Percentiles rank a stretch among this genome's conserved stretches.
phyloP scores from a whole-genome alignment of 495 filamentous ascomycete genomes.

The Penicillium coprophilum region DNA sequence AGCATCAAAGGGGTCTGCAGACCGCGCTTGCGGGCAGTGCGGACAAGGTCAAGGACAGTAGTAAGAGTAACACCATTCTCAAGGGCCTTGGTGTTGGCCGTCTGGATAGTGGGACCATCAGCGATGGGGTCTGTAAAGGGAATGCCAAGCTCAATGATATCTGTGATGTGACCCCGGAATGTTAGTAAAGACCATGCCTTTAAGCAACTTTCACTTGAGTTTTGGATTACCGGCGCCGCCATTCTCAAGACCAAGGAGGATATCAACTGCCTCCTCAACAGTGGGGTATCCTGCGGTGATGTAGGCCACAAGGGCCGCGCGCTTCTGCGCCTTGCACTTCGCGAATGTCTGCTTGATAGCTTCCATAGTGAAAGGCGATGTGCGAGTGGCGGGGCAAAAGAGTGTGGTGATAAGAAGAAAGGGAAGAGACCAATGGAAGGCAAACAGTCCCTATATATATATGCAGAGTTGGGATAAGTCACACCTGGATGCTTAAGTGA shows the following conservation, averaged over 20 bases:
- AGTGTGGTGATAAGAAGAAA: slow-evolving; percentile 14
- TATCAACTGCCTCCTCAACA: slow-evolving; percentile 74
- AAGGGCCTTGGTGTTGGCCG: slow-evolving; percentile 83
- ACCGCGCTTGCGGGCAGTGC: slow-evolving; percentile 70
- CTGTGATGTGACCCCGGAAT: background rate
- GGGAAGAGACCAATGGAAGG: slow-evolving; percentile 6
- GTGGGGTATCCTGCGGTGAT: slow-evolving; percentile 93
- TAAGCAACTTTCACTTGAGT: slow-evolving; percentile 4
- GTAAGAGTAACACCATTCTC: slow-evolving; percentile 82
- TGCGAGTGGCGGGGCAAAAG: slow-evolving; percentile 19
- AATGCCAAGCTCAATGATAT: slow-evolving; percentile 52
- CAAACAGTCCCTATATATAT: slow-evolving; percentile 3
- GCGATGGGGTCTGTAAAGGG: slow-evolving; percentile 99
- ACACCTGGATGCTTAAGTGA: background rate
- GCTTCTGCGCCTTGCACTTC: slow-evolving; percentile 72
- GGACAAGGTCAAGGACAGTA: slow-evolving; percentile 74
- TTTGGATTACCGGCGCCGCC: slow-evolving; percentile 77
- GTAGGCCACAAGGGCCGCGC: slow-evolving; percentile 84
- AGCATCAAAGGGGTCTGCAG: slow-evolving; percentile 80
- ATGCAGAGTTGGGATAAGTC: background rate
- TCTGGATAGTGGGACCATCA: slow-evolving; percentile 93
- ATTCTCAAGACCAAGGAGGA: slow-evolving; percentile 85
- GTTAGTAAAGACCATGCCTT: slow-evolving; percentile 1
- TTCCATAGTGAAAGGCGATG: slow-evolving; percentile 55
- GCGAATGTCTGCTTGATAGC: slow-evolving; percentile 82